These are phyloP conservation scores for Boletus pseudopeckii DNA, from an alignment of 768 basidiomycete species.

Conservation along the genomic window DNA sequence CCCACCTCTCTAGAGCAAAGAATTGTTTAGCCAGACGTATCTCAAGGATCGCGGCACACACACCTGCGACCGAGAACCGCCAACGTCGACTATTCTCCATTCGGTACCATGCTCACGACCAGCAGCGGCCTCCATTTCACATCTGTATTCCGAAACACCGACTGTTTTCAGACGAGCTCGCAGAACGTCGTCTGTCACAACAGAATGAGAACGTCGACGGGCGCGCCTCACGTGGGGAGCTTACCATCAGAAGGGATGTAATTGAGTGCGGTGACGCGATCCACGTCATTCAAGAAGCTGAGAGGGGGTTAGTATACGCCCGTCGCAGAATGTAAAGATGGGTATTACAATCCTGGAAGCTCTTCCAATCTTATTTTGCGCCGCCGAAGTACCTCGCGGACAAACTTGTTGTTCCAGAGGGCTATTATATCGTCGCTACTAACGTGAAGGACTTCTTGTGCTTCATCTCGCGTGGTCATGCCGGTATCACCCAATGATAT, in stretches of 20 bases:
- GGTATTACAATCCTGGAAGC: slow-evolving; percentile 45
- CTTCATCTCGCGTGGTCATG: slow-evolving; percentile 32
- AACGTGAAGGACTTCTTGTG: slow-evolving; percentile 39
- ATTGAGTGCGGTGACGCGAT: slow-evolving; percentile 41
- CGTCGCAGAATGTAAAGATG: not conserved
- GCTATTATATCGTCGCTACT: slow-evolving; percentile 43
- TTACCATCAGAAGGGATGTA: slow-evolving; percentile 49
- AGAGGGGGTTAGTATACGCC: not conserved
- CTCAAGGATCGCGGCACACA: slow-evolving; percentile 13
- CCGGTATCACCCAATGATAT: slow-evolving; percentile 27
- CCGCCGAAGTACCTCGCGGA: slow-evolving; percentile 40
- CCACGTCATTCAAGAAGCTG: slow-evolving; percentile 51
- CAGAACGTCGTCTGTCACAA: slow-evolving; percentile 46
- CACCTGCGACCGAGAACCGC: slow-evolving; percentile 51
- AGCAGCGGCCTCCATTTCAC: slow-evolving; percentile 67
- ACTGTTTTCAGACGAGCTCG: slow-evolving; percentile 57
- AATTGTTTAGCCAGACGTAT: slow-evolving; percentile 2
- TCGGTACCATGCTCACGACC: slow-evolving; percentile 50
- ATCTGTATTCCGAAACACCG: slow-evolving; percentile 78
- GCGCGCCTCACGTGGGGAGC: not conserved
- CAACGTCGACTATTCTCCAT: slow-evolving; percentile 55
- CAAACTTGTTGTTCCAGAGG: slow-evolving; percentile 45
- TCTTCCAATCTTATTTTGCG: slow-evolving; percentile 50
- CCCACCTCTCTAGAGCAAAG: slow-evolving; percentile 33
- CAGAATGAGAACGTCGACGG: slow-evolving; percentile 5